phyloP scores from a whole-genome alignment of 2,329 filamentous ascomycete species.

The Diplodia scrobiculata region DNA sequence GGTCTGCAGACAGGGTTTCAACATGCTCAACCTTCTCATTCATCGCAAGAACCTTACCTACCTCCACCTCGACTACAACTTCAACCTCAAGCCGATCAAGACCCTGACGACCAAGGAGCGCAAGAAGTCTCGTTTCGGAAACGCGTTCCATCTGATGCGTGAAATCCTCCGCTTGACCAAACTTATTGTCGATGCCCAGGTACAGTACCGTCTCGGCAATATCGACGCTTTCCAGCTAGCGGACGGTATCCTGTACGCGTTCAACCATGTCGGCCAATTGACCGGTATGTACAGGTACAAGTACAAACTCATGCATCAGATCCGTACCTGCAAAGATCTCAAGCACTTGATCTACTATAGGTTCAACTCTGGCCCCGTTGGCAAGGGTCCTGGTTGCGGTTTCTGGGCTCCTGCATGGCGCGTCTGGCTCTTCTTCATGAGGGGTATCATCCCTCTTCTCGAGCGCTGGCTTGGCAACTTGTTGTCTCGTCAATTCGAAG shows the following conservation, averaged over 20 bases:
- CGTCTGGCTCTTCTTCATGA: slow-evolving; percentile 99
- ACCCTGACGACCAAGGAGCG: slow-evolving; percentile 97
- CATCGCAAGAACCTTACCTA: slow-evolving; percentile 99
- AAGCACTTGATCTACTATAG: slow-evolving; percentile 99
- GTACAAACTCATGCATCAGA: slow-evolving; percentile 99
- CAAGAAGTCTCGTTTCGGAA: slow-evolving; percentile 98
- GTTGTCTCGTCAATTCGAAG: slow-evolving; percentile 95
- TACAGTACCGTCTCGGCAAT: slow-evolving; percentile 95
- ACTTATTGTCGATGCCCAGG: slow-evolving; percentile 96
- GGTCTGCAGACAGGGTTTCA: slow-evolving; percentile 97
- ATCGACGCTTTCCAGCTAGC: slow-evolving; percentile 98
- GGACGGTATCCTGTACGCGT: slow-evolving; percentile 97
- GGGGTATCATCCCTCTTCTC: slow-evolving; percentile 92
- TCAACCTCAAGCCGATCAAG: slow-evolving; percentile 98
- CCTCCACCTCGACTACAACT: slow-evolving; percentile 98
- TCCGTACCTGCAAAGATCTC: slow-evolving; percentile 96
- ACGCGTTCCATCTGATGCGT: slow-evolving; percentile 98
- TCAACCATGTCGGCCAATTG: slow-evolving; percentile 97
- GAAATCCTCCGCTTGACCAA: slow-evolving; percentile 96
- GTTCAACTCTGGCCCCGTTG: slow-evolving; percentile 95
- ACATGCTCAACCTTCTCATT: slow-evolving; percentile 97
- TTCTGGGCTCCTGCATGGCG: slow-evolving; percentile 99
- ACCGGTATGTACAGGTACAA: slow-evolving; percentile 99
- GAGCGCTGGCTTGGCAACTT: slow-evolving; percentile 98
- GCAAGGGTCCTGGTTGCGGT: slow-evolving; percentile 95